A percentile compares a stretch with the other conserved stretches of the same genome.
Evolutionary conservation across 768 basidiomycete genomes (phyloP).

Genomic region (Harrya chromipes): DNA sequence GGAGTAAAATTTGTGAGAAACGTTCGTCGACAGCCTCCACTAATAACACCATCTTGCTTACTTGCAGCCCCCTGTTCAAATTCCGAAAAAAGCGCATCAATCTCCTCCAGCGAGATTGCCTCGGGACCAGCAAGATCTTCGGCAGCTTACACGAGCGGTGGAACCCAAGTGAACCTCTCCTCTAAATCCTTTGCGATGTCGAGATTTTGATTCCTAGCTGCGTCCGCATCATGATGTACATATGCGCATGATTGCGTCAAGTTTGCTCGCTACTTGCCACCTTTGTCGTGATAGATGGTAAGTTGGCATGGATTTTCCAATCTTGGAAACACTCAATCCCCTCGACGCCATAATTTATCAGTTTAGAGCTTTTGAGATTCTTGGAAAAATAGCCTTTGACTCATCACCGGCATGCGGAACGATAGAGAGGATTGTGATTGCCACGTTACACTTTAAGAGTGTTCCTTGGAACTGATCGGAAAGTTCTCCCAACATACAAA

Average conservation of each 20-base stretch:
- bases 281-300: too few species aligned
- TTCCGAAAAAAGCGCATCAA: neutral
- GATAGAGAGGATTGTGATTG: too few species aligned
- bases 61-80: neutral
- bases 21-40: too few species aligned
- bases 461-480: too few species aligned
- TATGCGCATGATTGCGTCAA: neutral
- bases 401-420: too few species aligned
- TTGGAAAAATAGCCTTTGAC: too few species aligned
- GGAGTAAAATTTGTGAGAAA: conserved; percentile 3
- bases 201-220: neutral
- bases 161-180: neutral
- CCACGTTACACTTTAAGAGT: too few species aligned
- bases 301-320: too few species aligned
- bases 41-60: neutral
- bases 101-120: neutral
- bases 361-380: too few species aligned
- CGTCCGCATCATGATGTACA: neutral
- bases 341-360: too few species aligned
- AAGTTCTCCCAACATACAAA: too few species aligned
- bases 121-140: neutral
- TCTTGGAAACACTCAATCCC: too few species aligned
- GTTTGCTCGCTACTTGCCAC: neutral
- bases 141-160: neutral
- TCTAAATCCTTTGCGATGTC: neutral